A percentile compares a stretch with the other conserved stretches of the same genome.
phyloP scores from a whole-genome alignment of 2,329 filamentous ascomycete genomes.

The Colletotrichum shisoi region DNA sequence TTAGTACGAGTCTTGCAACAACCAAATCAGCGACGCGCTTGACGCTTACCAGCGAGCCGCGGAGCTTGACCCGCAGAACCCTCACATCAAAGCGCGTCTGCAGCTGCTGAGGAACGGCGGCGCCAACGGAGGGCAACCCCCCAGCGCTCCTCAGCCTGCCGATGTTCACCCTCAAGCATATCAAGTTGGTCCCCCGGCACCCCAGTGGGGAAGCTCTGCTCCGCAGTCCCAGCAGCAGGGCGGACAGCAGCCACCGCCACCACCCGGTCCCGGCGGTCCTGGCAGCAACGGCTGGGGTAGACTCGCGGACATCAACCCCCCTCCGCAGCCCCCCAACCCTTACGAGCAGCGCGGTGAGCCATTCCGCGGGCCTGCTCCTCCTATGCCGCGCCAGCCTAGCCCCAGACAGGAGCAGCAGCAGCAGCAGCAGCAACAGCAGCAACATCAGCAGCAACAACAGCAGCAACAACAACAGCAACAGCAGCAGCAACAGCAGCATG shows the following conservation, averaged over 20 bases:
- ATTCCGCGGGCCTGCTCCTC: constrained; percentile 71
- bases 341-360: constrained; percentile 79
- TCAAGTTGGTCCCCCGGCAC: constrained; percentile 83
- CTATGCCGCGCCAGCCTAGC: constrained; percentile 75
- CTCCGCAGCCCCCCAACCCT: constrained; percentile 79
- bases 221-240: constrained; percentile 59
- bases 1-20: constrained; percentile 98
- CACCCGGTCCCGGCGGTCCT: constrained; percentile 67
- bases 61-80: constrained; percentile 90
- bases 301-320: constrained; percentile 79
- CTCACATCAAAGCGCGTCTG: constrained; percentile 94
- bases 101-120: constrained; percentile 86
- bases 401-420: constrained; percentile 76
- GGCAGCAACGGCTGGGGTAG: constrained; percentile 68
- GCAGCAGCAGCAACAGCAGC: constrained; percentile 49
- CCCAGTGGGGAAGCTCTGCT: constrained; percentile 86
- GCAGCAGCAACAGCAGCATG: constrained; percentile 53
- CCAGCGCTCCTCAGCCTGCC: constrained; percentile 84
- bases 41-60: constrained; percentile 95
- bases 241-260: constrained; percentile 51
- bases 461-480: constrained; percentile 46
- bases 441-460: constrained; percentile 69
- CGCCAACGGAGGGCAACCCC: constrained; percentile 74
- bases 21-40: constrained; percentile 94
- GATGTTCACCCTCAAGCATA: constrained; percentile 97